Percentiles rank a stretch among this genome's conserved stretches.
Conservation (phyloP, 1,284 basidiomycete species). For the Tilletiopsis washingtonensis region DNA sequence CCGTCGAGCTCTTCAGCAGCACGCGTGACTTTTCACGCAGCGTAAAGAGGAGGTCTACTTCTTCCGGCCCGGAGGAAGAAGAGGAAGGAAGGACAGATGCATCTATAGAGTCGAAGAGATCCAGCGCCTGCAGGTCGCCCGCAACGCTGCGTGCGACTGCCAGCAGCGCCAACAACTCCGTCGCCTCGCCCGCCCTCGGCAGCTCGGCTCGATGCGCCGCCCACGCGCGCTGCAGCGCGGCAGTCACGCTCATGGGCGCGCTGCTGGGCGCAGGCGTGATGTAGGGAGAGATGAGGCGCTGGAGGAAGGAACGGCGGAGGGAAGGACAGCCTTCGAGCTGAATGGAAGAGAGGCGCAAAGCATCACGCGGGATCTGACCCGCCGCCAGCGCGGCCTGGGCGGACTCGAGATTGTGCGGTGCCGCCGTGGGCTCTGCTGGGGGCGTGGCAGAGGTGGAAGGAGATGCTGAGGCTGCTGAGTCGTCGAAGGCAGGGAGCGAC, state of each 20-base stretch:
- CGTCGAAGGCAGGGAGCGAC: too few species aligned
- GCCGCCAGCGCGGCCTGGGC: too few species aligned
- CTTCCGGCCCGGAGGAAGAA: conserved; percentile 57
- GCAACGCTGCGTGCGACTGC: background rate
- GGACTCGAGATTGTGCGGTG: too few species aligned
- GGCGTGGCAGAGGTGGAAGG: too few species aligned
- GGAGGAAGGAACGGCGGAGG: background rate
- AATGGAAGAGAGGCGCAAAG: background rate
- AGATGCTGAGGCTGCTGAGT: too few species aligned
- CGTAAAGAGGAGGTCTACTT: conserved; percentile 77
- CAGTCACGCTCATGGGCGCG: background rate
- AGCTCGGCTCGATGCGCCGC: background rate
- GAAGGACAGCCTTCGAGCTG: background rate
- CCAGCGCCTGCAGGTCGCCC: background rate
- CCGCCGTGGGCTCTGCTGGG: too few species aligned
- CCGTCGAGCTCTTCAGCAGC: conserved; percentile 78
- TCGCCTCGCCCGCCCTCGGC: background rate
- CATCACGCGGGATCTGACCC: too few species aligned
- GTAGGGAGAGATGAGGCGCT: background rate
- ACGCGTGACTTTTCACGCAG: conserved; percentile 70
- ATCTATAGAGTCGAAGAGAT: background rate
- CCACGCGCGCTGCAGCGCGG: background rate
- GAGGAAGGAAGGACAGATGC: conserved; percentile 49
- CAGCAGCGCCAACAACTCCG: background rate
- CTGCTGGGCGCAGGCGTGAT: background rate